Conservation (phyloP, 768 basidiomycete species). For the Hirschioporus abietinus region DNA sequence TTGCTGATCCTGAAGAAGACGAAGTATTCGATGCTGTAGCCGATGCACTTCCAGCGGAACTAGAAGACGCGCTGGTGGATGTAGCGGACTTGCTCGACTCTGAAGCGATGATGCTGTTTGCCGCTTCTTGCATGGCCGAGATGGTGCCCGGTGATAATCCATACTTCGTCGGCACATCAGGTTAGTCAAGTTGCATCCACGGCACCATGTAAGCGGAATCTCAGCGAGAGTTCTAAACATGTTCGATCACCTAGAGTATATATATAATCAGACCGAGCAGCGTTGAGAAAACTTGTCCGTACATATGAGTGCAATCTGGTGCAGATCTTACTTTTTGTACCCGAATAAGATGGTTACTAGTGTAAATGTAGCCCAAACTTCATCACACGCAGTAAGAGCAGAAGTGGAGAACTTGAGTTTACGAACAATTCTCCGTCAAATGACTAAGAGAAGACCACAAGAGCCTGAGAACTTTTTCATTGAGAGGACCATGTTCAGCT, state of each 20-base stretch:
- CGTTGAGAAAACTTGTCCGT: too few relatives aligned
- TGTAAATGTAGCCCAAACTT: background rate
- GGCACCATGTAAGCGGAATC: conserved; percentile 30
- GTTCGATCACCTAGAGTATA: too few relatives aligned
- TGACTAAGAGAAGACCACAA: background rate
- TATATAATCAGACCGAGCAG: too few relatives aligned
- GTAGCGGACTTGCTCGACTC: conserved; percentile 5
- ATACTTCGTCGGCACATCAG: conserved; percentile 48
- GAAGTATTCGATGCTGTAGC: background rate
- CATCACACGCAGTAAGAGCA: too few relatives aligned
- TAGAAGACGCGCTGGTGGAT: too few relatives aligned
- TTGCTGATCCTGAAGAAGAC: conserved; percentile 10
- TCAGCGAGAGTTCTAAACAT: too few relatives aligned
- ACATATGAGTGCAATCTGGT: background rate
- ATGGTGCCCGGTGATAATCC: conserved; percentile 5
- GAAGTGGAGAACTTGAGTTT: too few relatives aligned
- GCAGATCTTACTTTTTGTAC: background rate
- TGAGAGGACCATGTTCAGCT: background rate
- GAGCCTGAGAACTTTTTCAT: background rate
- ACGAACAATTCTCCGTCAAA: background rate
- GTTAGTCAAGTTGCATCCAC: conserved; percentile 39
- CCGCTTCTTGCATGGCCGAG: background rate
- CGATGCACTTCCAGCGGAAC: background rate
- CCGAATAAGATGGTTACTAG: too few relatives aligned
- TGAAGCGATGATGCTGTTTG: background rate